Evolutionary conservation across 2,329 filamentous ascomycete genomes (phyloP).

Genomic region (Colletotrichum siamense): DNA sequence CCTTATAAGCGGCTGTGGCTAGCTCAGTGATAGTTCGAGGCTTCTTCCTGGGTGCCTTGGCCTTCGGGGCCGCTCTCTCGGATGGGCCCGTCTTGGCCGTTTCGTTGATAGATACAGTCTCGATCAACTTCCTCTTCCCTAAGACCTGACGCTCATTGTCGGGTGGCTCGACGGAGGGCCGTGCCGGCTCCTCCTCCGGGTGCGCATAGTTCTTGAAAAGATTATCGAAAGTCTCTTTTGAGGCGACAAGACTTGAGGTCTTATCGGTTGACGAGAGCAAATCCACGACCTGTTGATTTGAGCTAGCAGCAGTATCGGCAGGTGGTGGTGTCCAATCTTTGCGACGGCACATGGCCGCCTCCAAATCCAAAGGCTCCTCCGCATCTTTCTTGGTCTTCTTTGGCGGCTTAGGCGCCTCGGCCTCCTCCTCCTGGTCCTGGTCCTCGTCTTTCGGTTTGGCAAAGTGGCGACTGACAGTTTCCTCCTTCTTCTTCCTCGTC

Average conservation of each 20-base stretch:
- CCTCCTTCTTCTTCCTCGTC: slow-evolving; percentile 28
- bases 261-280: slow-evolving; percentile 31
- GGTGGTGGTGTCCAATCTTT: slow-evolving; percentile 73
- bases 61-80: slow-evolving; percentile 43
- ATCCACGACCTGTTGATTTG: slow-evolving; percentile 35
- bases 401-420: neutral
- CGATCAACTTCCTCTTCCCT: slow-evolving; percentile 62
- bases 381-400: neutral
- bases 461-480: slow-evolving; percentile 41
- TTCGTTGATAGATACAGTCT: slow-evolving; percentile 48
- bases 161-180: slow-evolving; percentile 8
- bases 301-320: slow-evolving; percentile 36
- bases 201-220: slow-evolving; percentile 50
- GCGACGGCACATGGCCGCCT: slow-evolving; percentile 60
- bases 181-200: slow-evolving; percentile 25
- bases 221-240: slow-evolving; percentile 44
- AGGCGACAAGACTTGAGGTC: slow-evolving; percentile 10
- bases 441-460: slow-evolving; percentile 17
- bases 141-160: slow-evolving; percentile 40
- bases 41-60: slow-evolving; percentile 70
- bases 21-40: slow-evolving; percentile 78
- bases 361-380: slow-evolving; percentile 41
- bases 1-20: slow-evolving; percentile 73
- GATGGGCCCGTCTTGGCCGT: slow-evolving; percentile 25
- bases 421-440: slow-evolving; percentile 28